Base-by-base conservation (phyloP, 2,329 filamentous ascomycete species). In the Fusarium clavum region DNA sequence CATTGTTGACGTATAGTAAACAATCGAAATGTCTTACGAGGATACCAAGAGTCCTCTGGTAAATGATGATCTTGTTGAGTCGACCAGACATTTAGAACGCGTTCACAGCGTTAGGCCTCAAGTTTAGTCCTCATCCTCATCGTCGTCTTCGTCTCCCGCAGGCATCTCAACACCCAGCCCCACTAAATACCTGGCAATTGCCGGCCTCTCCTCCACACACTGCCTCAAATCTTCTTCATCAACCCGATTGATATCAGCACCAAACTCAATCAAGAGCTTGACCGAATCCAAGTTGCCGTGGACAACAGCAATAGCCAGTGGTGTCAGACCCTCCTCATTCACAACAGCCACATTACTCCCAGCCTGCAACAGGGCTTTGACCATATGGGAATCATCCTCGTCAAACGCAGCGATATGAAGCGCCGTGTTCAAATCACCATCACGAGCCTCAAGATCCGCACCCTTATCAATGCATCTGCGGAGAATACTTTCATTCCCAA, bases 131-230 rank as follows among this genome's bases (percentile, higher is more conserved):
- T n/a, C 20, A 20, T 20, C 20, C 20, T 20, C 13, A 8, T 27
- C 27, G 0, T 48, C 27, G 2, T n/a, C 13, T 7, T 27, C 32
- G 18, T 57, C 30, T 6, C 24, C 27, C 1, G 0, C 13, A 1
- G 68, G 65, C 64, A 64, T 55, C 8, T 38, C 25, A 16, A 68
- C 12, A 2, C 65, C 65, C 0, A 40, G 16, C 3, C 30, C 40
- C 0, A 8, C 7, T 6, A 68, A 20, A 4, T 60, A 69, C 1
- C 34, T 5, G 0, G 59, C 59, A 30, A 69, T 44, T 0, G 9
- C 25, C 0, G 59, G 54, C 1, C 41, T 64, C 6, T 69, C 64
- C 1, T 40, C 20, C 6, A 5, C 8, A 12, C 54, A 69, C 5
- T 56, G 49, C 1, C 4, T 2, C 4, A 60, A 43, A 25, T 55